phyloP scores from a whole-genome alignment of 345 rosid species.

The Eucalyptus tenuipes region DNA sequence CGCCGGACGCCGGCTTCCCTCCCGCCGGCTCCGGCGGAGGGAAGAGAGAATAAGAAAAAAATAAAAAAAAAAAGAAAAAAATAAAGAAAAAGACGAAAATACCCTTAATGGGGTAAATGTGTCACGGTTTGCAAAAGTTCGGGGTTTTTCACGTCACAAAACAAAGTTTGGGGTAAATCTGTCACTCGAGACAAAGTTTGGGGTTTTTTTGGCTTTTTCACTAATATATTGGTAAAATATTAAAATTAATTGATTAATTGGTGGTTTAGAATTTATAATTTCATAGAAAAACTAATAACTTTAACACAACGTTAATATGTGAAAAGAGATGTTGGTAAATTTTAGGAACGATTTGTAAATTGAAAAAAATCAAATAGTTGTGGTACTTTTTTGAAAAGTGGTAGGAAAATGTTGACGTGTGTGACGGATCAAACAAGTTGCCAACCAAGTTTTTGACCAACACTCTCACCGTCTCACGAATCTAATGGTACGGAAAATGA shows the following conservation, averaged over 20 bases:
- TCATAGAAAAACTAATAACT: background rate
- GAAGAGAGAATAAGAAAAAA: too few species aligned
- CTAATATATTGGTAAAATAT: background rate
- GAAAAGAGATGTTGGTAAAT: background rate
- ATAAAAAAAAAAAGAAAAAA: too few species aligned
- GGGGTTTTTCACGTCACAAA: too few species aligned
- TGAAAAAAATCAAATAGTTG: background rate
- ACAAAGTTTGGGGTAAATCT: too few species aligned
- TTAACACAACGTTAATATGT: background rate
- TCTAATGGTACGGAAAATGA: background rate
- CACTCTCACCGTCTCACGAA: background rate
- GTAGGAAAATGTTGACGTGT: fast-evolving
- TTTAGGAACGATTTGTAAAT: background rate
- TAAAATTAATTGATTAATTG: background rate
- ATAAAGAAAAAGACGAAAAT: too few species aligned
- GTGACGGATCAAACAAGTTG: background rate
- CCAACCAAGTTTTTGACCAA: background rate
- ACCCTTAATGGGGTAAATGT: too few species aligned
- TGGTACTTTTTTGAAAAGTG: background rate
- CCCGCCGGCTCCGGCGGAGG: too few species aligned
- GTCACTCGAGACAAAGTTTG: too few species aligned
- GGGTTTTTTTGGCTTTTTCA: too few species aligned
- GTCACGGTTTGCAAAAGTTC: too few species aligned
- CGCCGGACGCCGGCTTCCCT: too few species aligned
- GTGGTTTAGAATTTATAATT: background rate